phyloP scores from a whole-genome alignment of 305 asterid genomes.

The Solanum hybrid region DNA sequence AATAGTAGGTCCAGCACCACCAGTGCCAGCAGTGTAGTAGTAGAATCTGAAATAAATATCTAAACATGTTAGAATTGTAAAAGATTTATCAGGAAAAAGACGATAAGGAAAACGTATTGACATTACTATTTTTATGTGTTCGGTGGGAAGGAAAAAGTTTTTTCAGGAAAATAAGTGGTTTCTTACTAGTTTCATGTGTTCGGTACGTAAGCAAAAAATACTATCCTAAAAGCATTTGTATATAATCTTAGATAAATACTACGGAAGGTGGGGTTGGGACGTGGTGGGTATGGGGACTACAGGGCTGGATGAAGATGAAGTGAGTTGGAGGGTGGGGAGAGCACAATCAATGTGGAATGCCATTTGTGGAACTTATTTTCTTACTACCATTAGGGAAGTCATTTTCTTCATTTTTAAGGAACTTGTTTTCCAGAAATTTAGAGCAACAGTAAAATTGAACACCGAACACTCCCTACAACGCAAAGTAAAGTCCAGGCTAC shows the following conservation, averaged over 20 bases:
- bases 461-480: neutral
- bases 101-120: neutral
- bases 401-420: neutral
- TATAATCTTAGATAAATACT: neutral
- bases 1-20: conserved; percentile 95
- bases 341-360: neutral
- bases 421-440: neutral
- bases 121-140: neutral
- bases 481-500: neutral
- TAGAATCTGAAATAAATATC: conserved; percentile 48
- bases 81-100: neutral
- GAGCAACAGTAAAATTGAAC: neutral
- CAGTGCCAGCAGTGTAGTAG: conserved; percentile 95
- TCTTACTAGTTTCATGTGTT: neutral
- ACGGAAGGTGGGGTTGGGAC: neutral
- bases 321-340: neutral
- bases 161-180: neutral
- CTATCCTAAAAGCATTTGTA: neutral
- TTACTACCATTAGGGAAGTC: neutral
- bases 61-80: neutral
- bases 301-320: neutral
- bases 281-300: neutral
- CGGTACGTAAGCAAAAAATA: neutral
- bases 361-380: neutral
- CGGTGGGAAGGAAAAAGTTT: neutral